Evolutionary conservation across 768 basidiomycete species (phyloP), one percentile per base, ranked within the genome.

Genomic region (Leucosporidium scottii): DNA sequence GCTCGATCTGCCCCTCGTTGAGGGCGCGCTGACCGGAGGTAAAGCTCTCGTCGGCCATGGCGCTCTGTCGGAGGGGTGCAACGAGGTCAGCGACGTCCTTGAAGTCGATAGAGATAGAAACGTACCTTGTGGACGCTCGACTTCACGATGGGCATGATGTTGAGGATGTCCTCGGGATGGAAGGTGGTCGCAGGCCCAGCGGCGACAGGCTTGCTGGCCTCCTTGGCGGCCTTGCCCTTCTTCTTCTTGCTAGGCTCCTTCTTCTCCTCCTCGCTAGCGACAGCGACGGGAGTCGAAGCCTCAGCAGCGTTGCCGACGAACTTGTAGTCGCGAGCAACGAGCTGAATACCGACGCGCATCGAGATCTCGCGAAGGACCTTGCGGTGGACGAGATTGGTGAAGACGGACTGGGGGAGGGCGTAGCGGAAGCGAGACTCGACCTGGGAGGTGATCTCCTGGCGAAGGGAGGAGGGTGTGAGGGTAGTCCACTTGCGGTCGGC

Each of bases 281-380:
- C 53, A 12, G 66, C 61, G 34, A 36, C 69, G 30, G 59, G 53
- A 17, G 36, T 30, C 2, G 39, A 10, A n/a, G 28, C 72, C 20
- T 62, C 67, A 49, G 47, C 28, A 1, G 66, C 51, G 20, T 53
- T 21, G 17, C 73, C 49, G 30, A 68, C 75, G 66, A 79, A 79
- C 47, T 71, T 27, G 75, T 80, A 82, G 36, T 78, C 73, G 59
- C 77, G 73, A 61, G 79, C 77, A 30, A 72, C 72, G 55, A 82
- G 75, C 74, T 82, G 81, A 72, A 80, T 76, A 5, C 78, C 80
- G 55, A 76, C 65, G 55, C 79, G 72, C 21, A 75, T 72, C 31
- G 78, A 78, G 28, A 82, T 69, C 66, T 82, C 81, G n/a, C 80
- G 74, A n/a, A 79, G 71, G 21, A 80, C 61, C 72, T 80, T 79